A percentile compares a stretch with the other conserved stretches of the same genome.
Conservation (phyloP, 2,329 filamentous ascomycete species). For the Fusarium sp. region DNA sequence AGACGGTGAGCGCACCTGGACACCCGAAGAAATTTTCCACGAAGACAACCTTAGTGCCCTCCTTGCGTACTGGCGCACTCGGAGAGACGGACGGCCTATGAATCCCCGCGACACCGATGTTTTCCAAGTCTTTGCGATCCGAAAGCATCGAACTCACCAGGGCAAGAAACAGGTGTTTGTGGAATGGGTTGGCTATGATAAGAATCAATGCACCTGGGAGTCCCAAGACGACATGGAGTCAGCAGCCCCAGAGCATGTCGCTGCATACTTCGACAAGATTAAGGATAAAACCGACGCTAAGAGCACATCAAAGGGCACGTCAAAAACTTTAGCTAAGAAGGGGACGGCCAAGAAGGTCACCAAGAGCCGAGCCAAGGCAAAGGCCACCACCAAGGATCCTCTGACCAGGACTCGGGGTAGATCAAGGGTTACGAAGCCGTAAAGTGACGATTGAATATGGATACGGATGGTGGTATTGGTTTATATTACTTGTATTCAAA, state of each 20-base stretch:
- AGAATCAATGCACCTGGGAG: slow-evolving; percentile 51
- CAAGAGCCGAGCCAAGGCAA: not conserved
- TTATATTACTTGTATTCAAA: slow-evolving; percentile 2
- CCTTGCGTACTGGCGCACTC: slow-evolving; percentile 51
- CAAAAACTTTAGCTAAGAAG: not conserved
- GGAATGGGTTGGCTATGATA: slow-evolving; percentile 54
- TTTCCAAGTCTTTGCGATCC: slow-evolving; percentile 52
- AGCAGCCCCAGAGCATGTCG: slow-evolving; percentile 46
- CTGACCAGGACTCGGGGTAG: slow-evolving; percentile 5
- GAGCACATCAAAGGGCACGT: not conserved
- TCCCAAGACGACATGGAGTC: slow-evolving; percentile 42
- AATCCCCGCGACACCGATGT: slow-evolving; percentile 50
- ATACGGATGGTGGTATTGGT: not conserved
- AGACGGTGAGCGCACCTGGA: slow-evolving; percentile 50
- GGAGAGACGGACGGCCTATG: slow-evolving; percentile 48
- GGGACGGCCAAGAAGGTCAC: not conserved
- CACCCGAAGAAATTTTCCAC: slow-evolving; percentile 52
- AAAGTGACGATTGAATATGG: not conserved
- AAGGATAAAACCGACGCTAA: slow-evolving; percentile 25
- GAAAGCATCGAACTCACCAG: slow-evolving; percentile 48
- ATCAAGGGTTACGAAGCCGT: slow-evolving; percentile 5
- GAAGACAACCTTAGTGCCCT: slow-evolving; percentile 50
- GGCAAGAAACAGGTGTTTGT: slow-evolving; percentile 49
- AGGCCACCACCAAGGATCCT: not conserved
- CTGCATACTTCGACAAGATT: slow-evolving; percentile 44